phyloP scores from a whole-genome alignment of 306 rosid species.

The Biancaea sappan region DNA sequence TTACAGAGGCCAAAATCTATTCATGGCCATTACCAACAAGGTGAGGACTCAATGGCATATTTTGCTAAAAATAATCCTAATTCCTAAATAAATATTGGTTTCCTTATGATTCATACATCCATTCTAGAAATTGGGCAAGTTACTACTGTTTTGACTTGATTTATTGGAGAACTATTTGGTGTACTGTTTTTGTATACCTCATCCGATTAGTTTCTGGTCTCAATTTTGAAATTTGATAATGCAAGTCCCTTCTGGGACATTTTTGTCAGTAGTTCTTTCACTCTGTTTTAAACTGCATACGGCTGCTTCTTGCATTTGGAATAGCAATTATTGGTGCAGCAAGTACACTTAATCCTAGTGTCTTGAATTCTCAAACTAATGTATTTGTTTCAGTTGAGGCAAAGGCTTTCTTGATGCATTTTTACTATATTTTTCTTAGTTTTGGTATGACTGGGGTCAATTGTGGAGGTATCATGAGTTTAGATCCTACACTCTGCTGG shows the following conservation, averaged over 20 bases:
- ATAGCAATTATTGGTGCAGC: slow-evolving; percentile 3
- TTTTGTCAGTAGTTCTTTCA: not conserved
- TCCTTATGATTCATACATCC: slow-evolving; percentile 16
- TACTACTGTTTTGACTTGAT: slow-evolving; percentile 12
- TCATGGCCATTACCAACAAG: slow-evolving; percentile 50
- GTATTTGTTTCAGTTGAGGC: slow-evolving; percentile 15
- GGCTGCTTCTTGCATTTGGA: not conserved
- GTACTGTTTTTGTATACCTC: slow-evolving; percentile 26
- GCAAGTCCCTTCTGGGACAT: slow-evolving; percentile 16
- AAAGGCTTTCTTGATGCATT: slow-evolving; percentile 17
- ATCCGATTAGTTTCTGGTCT: slow-evolving; percentile 7
- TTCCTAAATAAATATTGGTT: slow-evolving; percentile 18
- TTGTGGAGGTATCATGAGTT: slow-evolving; percentile 21
- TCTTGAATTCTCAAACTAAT: not conserved
- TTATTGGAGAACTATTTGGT: slow-evolving; percentile 21
- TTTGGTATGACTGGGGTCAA: slow-evolving; percentile 24
- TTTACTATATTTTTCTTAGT: slow-evolving; percentile 16
- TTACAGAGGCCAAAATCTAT: slow-evolving; percentile 52
- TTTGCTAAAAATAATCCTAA: slow-evolving; percentile 25
- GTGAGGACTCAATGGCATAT: slow-evolving; percentile 47
- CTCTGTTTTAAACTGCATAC: slow-evolving; percentile 21
- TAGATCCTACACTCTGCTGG: slow-evolving; percentile 24
- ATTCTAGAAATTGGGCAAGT: slow-evolving; percentile 23
- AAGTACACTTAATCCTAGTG: not conserved
- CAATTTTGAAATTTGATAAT: slow-evolving; percentile 7